Conservation (phyloP, 345 rosid species). For the Melastoma malabathricum region DNA sequence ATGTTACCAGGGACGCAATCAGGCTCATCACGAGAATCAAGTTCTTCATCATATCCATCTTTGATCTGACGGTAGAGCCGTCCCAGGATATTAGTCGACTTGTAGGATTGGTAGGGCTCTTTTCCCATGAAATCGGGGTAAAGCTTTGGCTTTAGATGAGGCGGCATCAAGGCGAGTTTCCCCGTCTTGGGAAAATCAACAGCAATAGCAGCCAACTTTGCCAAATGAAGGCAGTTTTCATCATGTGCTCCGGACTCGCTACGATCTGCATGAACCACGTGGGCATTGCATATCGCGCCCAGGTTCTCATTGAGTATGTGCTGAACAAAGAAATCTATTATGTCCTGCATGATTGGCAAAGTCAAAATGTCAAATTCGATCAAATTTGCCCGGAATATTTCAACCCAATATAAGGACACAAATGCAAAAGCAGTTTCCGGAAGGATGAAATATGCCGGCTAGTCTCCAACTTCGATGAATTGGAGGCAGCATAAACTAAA, state of each 20-base stretch:
- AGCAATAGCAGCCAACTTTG: slow-evolving; percentile 80
- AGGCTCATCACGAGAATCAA: slow-evolving; percentile 22
- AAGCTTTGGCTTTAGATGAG: slow-evolving; percentile 43
- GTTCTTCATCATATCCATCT: slow-evolving; percentile 43
- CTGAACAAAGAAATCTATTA: slow-evolving; percentile 55
- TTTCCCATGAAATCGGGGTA: slow-evolving; percentile 95
- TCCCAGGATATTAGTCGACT: slow-evolving; percentile 62
- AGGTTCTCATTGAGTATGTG: slow-evolving; percentile 61
- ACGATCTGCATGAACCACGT: slow-evolving; percentile 74
- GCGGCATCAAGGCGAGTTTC: slow-evolving; percentile 55
- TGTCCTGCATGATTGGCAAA: slow-evolving; percentile 36
- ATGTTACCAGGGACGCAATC: slow-evolving; percentile 25
- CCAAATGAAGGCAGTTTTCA: slow-evolving; percentile 49
- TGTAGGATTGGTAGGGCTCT: slow-evolving; percentile 54
- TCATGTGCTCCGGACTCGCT: slow-evolving; percentile 64
- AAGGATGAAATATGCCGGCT: no score
- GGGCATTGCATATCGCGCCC: slow-evolving; percentile 72
- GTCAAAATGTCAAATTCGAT: neutral
- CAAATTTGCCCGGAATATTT: no score
- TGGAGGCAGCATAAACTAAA: no score
- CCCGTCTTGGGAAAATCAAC: slow-evolving; percentile 96
- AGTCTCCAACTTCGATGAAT: no score
- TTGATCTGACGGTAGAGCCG: slow-evolving; percentile 51
- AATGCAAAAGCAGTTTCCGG: no score
- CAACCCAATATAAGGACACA: no score